phyloP scores from a whole-genome alignment of 495 filamentous ascomycete genomes.

The Penicillium salamii region DNA sequence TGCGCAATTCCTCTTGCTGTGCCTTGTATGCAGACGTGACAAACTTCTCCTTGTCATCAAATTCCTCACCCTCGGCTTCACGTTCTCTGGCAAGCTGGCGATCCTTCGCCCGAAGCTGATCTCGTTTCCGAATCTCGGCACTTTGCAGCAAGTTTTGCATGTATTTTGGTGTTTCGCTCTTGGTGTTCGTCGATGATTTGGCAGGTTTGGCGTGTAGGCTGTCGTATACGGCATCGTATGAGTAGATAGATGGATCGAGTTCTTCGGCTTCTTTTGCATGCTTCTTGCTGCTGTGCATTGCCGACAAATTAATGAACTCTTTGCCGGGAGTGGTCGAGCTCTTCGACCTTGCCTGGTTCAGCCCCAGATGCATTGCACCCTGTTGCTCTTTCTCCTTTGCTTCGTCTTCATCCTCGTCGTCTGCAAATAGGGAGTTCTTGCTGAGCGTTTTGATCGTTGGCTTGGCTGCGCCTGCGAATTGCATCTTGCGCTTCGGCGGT shows the following conservation, averaged over 20 bases:
- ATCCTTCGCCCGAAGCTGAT: constrained; percentile 83
- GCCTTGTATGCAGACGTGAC: constrained; percentile 93
- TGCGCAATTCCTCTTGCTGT: constrained; percentile 81
- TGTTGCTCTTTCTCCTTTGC: constrained; percentile 19
- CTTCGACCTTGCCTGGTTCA: constrained; percentile 20
- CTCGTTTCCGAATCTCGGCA: constrained; percentile 83
- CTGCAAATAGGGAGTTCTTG: constrained; percentile 43
- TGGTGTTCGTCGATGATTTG: constrained; percentile 21
- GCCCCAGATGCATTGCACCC: constrained; percentile 13
- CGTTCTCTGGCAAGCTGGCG: constrained; percentile 82
- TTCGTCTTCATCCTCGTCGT: constrained; percentile 38
- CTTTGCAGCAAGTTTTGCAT: constrained; percentile 77
- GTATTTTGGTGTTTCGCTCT: constrained; percentile 62
- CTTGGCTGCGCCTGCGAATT: constrained; percentile 19
- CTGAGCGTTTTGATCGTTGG: constrained; percentile 32
- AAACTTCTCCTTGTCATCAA: constrained; percentile 92
- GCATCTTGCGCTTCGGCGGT: constrained; percentile 37
- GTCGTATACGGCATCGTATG: constrained; percentile 57
- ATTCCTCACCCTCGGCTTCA: constrained; percentile 91
- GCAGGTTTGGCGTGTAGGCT: constrained; percentile 43
- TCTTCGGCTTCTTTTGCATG: constrained; percentile 46
- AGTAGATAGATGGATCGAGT: constrained; percentile 53
- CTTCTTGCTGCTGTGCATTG: constrained; percentile 46
- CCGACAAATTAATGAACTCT: constrained; percentile 48
- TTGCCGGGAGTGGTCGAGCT: constrained; percentile 9